Conservation (phyloP, 2,329 filamentous ascomycete species). For the Talaromyces rugulosus region DNA sequence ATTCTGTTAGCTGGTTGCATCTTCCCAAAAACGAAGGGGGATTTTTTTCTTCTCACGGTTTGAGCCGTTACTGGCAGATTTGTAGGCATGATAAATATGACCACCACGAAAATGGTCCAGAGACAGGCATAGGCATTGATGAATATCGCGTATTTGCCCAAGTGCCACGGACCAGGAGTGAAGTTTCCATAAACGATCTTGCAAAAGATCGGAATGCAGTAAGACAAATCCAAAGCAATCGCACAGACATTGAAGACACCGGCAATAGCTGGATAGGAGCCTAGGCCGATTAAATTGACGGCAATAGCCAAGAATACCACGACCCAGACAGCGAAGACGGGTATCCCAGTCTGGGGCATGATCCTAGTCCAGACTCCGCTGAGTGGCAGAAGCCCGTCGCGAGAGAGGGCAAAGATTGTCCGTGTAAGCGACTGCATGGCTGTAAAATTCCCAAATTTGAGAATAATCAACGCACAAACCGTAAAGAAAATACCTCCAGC, state of each 20-base stretch:
- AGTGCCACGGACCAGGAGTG: background rate
- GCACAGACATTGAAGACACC: background rate
- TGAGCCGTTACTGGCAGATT: background rate
- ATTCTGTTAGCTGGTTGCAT: too few species aligned
- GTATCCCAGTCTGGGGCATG: background rate
- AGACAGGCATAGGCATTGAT: background rate
- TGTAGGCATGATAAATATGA: background rate
- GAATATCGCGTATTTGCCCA: background rate
- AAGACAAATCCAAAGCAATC: background rate
- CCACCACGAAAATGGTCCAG: background rate
- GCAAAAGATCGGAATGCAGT: background rate
- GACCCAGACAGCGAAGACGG: background rate
- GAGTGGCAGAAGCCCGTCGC: background rate
- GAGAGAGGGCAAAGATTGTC: background rate
- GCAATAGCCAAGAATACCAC: background rate
- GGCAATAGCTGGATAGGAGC: background rate
- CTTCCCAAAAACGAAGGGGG: too few species aligned
- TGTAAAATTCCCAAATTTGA: background rate
- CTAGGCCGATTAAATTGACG: background rate
- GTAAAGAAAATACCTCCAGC: background rate
- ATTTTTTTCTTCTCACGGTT: too few species aligned
- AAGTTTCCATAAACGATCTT: background rate
- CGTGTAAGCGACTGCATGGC: background rate
- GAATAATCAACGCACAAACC: background rate
- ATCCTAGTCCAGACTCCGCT: background rate